Base-by-base conservation (phyloP, 179 eudicot genomes). In the Beta corolliflora region DNA sequence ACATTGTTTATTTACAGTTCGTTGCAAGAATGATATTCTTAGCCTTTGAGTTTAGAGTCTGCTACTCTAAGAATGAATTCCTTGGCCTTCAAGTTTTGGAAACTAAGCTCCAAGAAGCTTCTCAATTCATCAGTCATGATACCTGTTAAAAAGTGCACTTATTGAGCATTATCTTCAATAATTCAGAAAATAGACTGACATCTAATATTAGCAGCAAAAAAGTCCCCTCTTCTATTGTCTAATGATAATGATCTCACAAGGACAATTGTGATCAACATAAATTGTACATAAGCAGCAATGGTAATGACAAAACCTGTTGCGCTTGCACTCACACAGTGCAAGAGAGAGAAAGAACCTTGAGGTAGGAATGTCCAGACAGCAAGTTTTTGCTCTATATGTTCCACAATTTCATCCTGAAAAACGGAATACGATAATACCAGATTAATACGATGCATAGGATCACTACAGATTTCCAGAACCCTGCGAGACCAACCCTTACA, bases 291-390 rank as follows among this genome's bases (percentile, higher is more conserved):
- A 23, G 15, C 21, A 25, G 77, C 18, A 16, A 55, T 7, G 55
- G 76, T 25, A 53, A 25, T 55, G 9, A 56, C 9, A 31, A 25
- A 23, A 11, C 45, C 72, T 71, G 78, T 48, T 76, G 16, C 69
- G 70, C 13, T 31, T 50, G 7, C 0, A 41, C 10, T 7, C 10
- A 44, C 31, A 44, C 60, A 1, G 58, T 16, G 75, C 11, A 21
- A n/a, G 73, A 23, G 5, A n/a, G n/a, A 79, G 45, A 58, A 70
- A 65, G 52, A 81, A 93, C 99, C 99, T 90, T 86, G 92, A 11
- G 98, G 99, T 73, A 96, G 89, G 86, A 96, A 96, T 61, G 97
- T 96, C 99, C 98, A 96, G 21, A 88, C 77, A 18, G 97, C 91
- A 77, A 96, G 83, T 87, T 96, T 96, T 29, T 96, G 98, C 87